Evolutionary conservation across 345 rosid species (phyloP), one percentile per base, ranked within the genome.

Genomic region (Camelina laxa): DNA sequence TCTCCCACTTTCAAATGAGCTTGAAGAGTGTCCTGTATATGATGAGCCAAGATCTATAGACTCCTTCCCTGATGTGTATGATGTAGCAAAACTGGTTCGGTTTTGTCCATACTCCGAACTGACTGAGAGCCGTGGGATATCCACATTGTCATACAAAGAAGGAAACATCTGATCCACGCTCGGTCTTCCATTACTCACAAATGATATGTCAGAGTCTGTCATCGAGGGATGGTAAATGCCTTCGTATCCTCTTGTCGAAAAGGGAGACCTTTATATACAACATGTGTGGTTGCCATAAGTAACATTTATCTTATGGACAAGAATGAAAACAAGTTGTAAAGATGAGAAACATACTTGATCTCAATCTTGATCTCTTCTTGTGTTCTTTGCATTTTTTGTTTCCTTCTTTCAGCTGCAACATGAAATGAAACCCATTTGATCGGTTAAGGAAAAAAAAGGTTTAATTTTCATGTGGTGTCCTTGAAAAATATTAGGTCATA

Each of bases 121-220:
- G 54, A 19, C 53, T n/a, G 97, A 82, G 62, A 82, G 65, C 49
- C 84, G 54, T 0, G 85, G 80, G 36, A 55, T 19, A 21, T 87
- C 92, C 8, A 56, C 0, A 50, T 36, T 60, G 20, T 94, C 92
- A 75, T 33, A 21, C 47, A 80, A 64, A 19, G 83, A 51, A 67
- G 85, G 78, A 70, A 71, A 81, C 81, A 75, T 65, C 35, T 45
- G 73, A 51, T 91, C 91, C 0, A 56, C 62, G 79, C 90, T 87
- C 19, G 86, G 85, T 73, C 89, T 89, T 69, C 70, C 81, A 60
- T 55, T 85, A 83, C 97, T 90, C 54, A 86, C 90, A 70, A 76
- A 90, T 50, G 99, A 87, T 84, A 88, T 86, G 75, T 92, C 98
- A 0, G 85, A 79, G 0, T 90, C 98, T 9, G 78, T 50, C 41